Base-by-base conservation (phyloP, 208 protist species). In the Wallacemonas collosoma region DNA sequence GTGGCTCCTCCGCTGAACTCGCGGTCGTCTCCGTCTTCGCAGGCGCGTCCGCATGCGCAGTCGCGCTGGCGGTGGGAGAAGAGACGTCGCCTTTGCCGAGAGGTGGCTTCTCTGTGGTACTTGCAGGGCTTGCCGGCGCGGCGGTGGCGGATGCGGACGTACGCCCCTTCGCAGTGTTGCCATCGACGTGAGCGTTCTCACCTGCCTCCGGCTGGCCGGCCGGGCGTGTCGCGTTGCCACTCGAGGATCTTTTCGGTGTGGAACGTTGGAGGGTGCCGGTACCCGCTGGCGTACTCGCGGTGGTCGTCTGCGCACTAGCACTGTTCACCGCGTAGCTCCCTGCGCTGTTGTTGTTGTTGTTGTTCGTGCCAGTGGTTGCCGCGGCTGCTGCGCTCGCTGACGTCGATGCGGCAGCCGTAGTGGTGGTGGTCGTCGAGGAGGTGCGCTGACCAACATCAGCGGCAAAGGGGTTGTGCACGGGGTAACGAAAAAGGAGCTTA, bases 401-500 rank as follows among this genome's bases (percentile, higher is more conserved):
- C 44, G 62, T 15, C 50, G 36, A 65, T 14, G 40, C 67, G 36
- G 38, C 66, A 53, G 65, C 6, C 8, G 15, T 56, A 5, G 26
- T 62, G 43, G 35, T 44, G 26, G 48, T 39, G 40, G 26, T 26
- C 26, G 26, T 26, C 26, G 26, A 26, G 26, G 53, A 35, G 44
- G 50, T 51, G 15, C 75, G 63, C 1, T 71, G 38, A 11, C 67
- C 65, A 2, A 90, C 53, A 58, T 89, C 76, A 0, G 93, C 81
- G 2, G 61, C 50, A 45, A 95, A 95, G 0, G 91, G 88, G 68
- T 95, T 91, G 36, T 72, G 65, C 17, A 82, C 57, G 35, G 91
- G 91, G 56, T 90, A 95, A 47, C 91, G 91, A 68, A 93, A 95
- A 9, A 95, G 67, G 17, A 95, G 68, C 64, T 92, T 85, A 56